phyloP scores from a whole-genome alignment of 768 basidiomycete species.

The Russula olivacea region DNA sequence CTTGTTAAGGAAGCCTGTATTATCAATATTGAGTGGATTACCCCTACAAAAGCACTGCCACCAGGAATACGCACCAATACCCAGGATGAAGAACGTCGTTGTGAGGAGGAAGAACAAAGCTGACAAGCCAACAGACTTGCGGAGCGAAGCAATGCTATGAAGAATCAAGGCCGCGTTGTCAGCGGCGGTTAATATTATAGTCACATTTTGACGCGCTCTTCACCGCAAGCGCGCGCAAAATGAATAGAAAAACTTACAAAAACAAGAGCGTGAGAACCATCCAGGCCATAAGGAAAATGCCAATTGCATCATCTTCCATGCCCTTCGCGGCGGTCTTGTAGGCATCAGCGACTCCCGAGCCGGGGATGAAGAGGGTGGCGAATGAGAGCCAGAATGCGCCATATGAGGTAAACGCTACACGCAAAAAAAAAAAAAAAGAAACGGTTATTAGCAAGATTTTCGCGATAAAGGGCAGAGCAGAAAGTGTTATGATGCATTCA shows the following conservation, averaged over 20 bases:
- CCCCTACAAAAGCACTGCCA: not conserved
- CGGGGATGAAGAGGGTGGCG: constrained; percentile 65
- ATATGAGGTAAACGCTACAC: constrained; percentile 68
- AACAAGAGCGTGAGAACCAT: constrained; percentile 64
- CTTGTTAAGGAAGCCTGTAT: not conserved
- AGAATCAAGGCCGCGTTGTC: too few relatives aligned
- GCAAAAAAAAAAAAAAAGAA: not conserved
- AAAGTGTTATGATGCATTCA: too few relatives aligned
- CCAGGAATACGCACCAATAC: constrained; percentile 32
- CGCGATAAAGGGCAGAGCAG: too few relatives aligned
- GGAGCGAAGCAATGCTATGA: constrained; percentile 44
- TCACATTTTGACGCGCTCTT: not conserved
- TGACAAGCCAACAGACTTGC: constrained; percentile 45
- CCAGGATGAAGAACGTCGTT: constrained; percentile 47
- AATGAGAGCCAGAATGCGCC: constrained; percentile 90
- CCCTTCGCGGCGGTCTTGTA: constrained; percentile 33
- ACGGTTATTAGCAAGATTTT: too few relatives aligned
- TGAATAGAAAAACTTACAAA: constrained; percentile 41
- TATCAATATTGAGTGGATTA: not conserved
- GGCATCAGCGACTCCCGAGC: constrained; percentile 52
- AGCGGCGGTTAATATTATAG: not conserved
- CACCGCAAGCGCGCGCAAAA: not conserved
- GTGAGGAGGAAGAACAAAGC: constrained; percentile 49
- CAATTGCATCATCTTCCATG: constrained; percentile 54
- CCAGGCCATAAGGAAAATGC: constrained; percentile 73